phyloP scores from a whole-genome alignment of 176 grass and related monocot species.

The Eleusine coracana region DNA sequence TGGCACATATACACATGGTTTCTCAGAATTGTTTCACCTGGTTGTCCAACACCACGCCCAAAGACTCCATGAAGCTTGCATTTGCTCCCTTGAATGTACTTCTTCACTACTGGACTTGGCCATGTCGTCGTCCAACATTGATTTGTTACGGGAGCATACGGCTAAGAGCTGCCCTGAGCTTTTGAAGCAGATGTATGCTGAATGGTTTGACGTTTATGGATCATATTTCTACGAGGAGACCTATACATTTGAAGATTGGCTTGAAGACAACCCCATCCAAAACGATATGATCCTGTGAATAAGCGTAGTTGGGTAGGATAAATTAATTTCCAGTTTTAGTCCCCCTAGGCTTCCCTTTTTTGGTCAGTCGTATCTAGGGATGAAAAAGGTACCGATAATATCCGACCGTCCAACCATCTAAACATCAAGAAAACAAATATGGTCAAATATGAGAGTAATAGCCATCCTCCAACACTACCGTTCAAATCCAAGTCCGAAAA shows the following conservation, averaged over 20 bases:
- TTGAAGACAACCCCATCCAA: neutral
- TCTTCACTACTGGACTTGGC: neutral
- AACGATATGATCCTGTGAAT: neutral
- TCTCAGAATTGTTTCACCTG: neutral
- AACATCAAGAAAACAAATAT: no score
- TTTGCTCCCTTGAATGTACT: conserved; percentile 3
- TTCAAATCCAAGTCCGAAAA: no score
- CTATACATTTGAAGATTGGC: no score
- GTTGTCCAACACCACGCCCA: neutral
- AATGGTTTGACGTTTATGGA: neutral
- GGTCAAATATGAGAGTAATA: no score
- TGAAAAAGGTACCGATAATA: no score
- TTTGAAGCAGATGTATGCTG: neutral
- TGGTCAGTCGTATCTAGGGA: no score
- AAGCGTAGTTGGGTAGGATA: no score
- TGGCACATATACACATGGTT: neutral
- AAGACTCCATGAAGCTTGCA: conserved; percentile 2
- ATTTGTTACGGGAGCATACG: neutral
- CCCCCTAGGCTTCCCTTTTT: no score
- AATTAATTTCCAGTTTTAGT: no score
- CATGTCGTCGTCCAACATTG: neutral
- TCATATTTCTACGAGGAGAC: no score
- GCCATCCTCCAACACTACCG: no score
- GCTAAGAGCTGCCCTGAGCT: neutral
- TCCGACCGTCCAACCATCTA: no score